Percentiles rank a stretch among this genome's conserved stretches.
phyloP scores from a whole-genome alignment of 345 rosid species.

The Viola odorata region DNA sequence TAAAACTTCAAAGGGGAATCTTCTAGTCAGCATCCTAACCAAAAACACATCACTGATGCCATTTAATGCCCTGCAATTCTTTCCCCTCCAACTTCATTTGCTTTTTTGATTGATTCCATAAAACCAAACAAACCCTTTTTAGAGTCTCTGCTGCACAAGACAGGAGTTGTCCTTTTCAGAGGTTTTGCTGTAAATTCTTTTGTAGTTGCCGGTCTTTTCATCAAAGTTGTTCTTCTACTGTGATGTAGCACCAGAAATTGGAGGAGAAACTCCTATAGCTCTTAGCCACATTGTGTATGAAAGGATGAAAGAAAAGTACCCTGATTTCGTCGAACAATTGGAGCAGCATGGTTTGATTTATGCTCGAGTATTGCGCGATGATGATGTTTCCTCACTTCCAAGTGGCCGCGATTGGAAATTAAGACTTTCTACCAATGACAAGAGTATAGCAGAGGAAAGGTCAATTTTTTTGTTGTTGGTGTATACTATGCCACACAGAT shows the following conservation, averaged over 20 bases:
- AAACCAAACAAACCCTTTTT: slow-evolving; percentile 43
- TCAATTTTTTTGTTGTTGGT: too few species aligned
- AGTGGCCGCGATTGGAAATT: slow-evolving; percentile 88
- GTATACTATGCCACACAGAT: too few species aligned
- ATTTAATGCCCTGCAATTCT: too few species aligned
- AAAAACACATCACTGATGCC: too few species aligned
- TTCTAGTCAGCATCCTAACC: too few species aligned
- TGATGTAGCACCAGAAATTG: slow-evolving; percentile 63
- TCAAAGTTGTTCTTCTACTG: slow-evolving; percentile 76
- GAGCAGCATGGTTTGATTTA: slow-evolving; percentile 68
- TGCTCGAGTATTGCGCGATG: slow-evolving; percentile 53
- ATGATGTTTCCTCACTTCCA: slow-evolving; percentile 60
- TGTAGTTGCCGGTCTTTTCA: slow-evolving; percentile 72
- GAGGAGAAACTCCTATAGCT: slow-evolving; percentile 80
- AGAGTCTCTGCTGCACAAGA: slow-evolving; percentile 45
- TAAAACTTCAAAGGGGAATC: too few species aligned
- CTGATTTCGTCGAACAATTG: slow-evolving; percentile 49
- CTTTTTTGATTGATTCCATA: slow-evolving; percentile 31
- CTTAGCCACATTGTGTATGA: slow-evolving; percentile 67
- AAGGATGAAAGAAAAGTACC: slow-evolving; percentile 55
- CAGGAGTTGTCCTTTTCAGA: slow-evolving; percentile 63
- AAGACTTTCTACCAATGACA: slow-evolving; percentile 59
- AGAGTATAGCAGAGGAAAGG: slow-evolving; percentile 61
- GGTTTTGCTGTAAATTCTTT: slow-evolving; percentile 44
- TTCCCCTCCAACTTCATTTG: too few species aligned